phyloP scores from a whole-genome alignment of 2,329 filamentous ascomycete genomes.

The Mollisia scopiformis region DNA sequence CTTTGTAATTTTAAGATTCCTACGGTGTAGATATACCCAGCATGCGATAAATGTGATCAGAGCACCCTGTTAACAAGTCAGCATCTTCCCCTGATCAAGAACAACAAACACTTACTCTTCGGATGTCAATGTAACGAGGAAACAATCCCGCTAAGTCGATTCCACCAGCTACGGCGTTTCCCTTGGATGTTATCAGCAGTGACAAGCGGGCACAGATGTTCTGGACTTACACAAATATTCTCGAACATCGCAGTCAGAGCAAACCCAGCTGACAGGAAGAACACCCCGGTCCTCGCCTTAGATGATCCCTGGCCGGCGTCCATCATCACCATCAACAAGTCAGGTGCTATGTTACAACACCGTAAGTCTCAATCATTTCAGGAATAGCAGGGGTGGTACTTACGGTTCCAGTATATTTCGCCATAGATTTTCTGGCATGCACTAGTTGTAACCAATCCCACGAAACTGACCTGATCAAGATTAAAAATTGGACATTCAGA shows the following conservation, averaged over 20 bases:
- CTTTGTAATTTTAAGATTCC: too few species aligned
- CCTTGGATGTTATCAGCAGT: too few species aligned
- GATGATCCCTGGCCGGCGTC: constrained; percentile 41
- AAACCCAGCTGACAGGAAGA: constrained; percentile 16
- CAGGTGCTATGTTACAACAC: constrained; percentile 1
- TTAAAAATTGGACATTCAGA: too few species aligned
- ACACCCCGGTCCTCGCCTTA: constrained; percentile 13
- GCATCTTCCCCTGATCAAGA: too few species aligned
- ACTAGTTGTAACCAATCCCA: constrained; percentile 51
- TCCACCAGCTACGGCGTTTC: constrained; percentile 36
- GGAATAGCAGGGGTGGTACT: constrained; percentile 21
- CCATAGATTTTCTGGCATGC: constrained; percentile 55
- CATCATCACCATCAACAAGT: constrained; percentile 19
- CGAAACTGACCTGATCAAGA: too few species aligned
- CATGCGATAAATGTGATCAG: constrained; percentile 45
- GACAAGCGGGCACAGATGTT: too few species aligned
- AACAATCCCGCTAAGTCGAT: constrained; percentile 50
- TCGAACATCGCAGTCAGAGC: constrained; percentile 33
- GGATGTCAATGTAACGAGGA: constrained; percentile 50
- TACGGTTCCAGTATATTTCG: constrained; percentile 41
- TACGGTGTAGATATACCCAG: too few species aligned
- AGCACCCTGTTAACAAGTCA: too few species aligned
- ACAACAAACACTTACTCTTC: too few species aligned
- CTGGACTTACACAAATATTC: constrained; percentile 28
- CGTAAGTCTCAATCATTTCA: too few species aligned